Evolutionary conservation across 1,284 basidiomycete genomes (phyloP).

Genomic region (Leccinum griseonigrum): DNA sequence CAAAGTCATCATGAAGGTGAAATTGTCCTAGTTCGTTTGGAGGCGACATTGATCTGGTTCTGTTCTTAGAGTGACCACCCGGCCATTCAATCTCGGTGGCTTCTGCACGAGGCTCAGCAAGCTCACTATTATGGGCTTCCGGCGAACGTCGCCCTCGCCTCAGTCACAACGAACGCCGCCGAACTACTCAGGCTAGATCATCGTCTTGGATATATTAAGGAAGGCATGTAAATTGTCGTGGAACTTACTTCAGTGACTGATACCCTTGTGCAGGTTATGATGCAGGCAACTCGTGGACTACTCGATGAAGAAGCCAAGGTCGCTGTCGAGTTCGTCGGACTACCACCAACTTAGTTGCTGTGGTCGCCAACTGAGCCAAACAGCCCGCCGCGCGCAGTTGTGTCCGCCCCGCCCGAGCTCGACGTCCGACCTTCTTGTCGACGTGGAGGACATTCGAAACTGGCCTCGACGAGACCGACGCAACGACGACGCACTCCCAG

Average conservation of each 20-base stretch:
- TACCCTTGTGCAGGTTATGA: constrained; percentile 29
- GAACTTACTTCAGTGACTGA: not conserved
- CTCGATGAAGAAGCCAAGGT: constrained; percentile 51
- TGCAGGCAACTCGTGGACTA: constrained; percentile 24
- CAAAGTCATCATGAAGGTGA: constrained; percentile 47
- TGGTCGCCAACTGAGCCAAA: constrained; percentile 26
- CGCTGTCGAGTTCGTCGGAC: constrained; percentile 57
- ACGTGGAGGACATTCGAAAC: not conserved
- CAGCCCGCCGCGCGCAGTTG: constrained; percentile 1
- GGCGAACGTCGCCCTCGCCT: constrained; percentile 45
- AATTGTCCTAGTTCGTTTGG: not conserved
- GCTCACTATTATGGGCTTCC: constrained; percentile 60
- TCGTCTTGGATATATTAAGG: constrained; percentile 59
- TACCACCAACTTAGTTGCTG: constrained; percentile 45
- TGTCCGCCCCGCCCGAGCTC: not conserved
- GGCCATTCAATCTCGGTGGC: constrained; percentile 61
- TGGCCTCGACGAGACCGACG: constrained; percentile 1
- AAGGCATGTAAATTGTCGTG: constrained; percentile 33
- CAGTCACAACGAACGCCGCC: constrained; percentile 65
- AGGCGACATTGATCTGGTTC: not conserved
- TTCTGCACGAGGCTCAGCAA: constrained; percentile 70
- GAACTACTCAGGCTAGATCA: constrained; percentile 62
- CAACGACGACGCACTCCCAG: constrained; percentile 19
- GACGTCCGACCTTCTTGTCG: not conserved
- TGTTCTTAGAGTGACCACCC: constrained; percentile 60